Conservation (phyloP, 2,329 filamentous ascomycete genomes). For the Pyrenochaeta sp. region DNA sequence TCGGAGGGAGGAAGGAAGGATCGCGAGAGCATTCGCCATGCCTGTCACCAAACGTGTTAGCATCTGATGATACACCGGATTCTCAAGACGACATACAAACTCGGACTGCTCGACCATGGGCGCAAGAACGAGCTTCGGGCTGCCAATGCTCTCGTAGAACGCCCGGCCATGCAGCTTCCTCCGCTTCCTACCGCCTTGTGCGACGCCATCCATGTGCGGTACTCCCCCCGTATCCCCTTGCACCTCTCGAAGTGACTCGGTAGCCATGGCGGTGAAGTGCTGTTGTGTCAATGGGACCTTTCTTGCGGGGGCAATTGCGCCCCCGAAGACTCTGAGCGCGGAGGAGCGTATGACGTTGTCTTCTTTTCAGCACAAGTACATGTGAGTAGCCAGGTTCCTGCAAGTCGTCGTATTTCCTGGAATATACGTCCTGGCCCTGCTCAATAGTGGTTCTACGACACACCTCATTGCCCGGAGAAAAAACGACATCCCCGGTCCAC, state of each 20-base stretch:
- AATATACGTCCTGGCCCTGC: background rate
- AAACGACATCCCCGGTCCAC: constrained; percentile 19
- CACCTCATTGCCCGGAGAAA: constrained; percentile 11
- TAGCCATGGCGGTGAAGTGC: constrained; percentile 23
- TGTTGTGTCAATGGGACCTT: constrained; percentile 9
- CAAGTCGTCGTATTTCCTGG: no score
- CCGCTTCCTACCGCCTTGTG: constrained; percentile 17
- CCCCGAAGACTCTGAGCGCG: constrained; percentile 25
- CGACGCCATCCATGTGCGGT: constrained; percentile 14
- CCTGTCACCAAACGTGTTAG: constrained; percentile 61
- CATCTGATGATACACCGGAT: constrained; percentile 7
- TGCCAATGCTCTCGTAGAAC: constrained; percentile 95
- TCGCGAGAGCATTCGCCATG: constrained; percentile 95
- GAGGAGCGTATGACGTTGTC: constrained; percentile 29
- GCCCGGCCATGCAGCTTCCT: constrained; percentile 80
- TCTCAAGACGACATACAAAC: constrained; percentile 70
- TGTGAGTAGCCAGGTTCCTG: no score
- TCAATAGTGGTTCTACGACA: background rate
- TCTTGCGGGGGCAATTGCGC: constrained; percentile 25
- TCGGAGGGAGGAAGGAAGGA: constrained; percentile 78
- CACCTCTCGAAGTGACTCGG: constrained; percentile 14
- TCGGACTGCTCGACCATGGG: constrained; percentile 99
- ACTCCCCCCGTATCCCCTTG: constrained; percentile 6
- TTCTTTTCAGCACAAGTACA: background rate
- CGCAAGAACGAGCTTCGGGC: constrained; percentile 87